phyloP scores from a whole-genome alignment of 2,329 filamentous ascomycete species.

The Scleromitrula shiraiana region DNA sequence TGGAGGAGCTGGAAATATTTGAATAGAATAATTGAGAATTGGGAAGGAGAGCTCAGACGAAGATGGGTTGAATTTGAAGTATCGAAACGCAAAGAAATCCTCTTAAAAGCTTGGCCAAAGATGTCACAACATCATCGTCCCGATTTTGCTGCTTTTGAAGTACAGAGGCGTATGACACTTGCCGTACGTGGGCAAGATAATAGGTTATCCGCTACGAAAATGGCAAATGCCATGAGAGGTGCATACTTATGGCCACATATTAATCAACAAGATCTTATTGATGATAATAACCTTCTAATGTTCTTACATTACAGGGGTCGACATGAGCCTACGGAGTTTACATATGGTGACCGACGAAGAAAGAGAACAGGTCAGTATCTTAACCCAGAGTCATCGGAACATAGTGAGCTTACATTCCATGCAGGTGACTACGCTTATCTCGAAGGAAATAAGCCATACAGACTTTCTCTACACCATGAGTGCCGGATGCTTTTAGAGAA shows the following conservation, averaged over 20 bases:
- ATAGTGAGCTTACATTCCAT: too few species aligned
- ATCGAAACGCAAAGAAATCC: background rate
- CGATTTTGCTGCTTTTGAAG: background rate
- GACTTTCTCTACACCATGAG: too few species aligned
- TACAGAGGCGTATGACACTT: too few species aligned
- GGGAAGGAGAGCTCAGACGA: background rate
- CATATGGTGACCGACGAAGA: background rate
- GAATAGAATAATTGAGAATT: background rate
- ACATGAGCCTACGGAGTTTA: background rate
- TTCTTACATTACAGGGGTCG: background rate
- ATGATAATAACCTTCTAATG: background rate
- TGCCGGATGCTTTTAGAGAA: background rate
- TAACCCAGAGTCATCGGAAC: too few species aligned
- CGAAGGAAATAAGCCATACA: too few species aligned
- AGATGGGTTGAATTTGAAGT: background rate
- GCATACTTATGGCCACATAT: background rate
- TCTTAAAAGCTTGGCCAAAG: background rate
- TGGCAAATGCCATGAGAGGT: too few species aligned
- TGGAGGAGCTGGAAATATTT: background rate
- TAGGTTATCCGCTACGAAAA: too few species aligned
- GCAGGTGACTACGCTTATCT: too few species aligned
- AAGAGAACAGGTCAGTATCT: background rate
- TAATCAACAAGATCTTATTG: background rate
- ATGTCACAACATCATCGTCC: background rate
- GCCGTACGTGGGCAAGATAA: too few species aligned